Conservation (phyloP, 495 filamentous ascomycete genomes). For the Tuber umbilicatum region DNA sequence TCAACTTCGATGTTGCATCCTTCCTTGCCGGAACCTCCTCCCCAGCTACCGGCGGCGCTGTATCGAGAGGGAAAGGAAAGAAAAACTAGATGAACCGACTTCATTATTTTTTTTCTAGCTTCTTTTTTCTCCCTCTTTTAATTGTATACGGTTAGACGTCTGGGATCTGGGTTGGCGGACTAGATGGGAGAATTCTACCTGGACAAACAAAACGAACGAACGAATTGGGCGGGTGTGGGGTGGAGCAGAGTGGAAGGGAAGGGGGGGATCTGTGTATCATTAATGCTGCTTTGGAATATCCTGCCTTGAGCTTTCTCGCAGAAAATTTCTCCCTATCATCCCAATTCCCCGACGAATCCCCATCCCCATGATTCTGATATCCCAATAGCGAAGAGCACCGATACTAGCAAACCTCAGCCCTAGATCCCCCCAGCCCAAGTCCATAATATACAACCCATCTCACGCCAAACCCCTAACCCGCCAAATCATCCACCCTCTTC, state of each 20-base stretch:
- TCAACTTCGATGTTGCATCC: slow-evolving; percentile 30
- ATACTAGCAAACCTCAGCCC: background rate
- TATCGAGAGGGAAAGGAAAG: slow-evolving; percentile 23
- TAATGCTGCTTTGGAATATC: slow-evolving; percentile 20
- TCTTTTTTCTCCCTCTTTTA: background rate
- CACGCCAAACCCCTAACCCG: slow-evolving; percentile 46
- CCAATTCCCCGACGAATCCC: background rate
- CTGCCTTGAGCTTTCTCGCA: background rate
- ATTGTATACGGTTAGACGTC: background rate
- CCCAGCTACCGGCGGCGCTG: slow-evolving; percentile 34
- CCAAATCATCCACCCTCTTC: slow-evolving; percentile 73
- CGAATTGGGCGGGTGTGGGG: background rate
- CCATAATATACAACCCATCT: slow-evolving; percentile 23
- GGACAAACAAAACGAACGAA: background rate
- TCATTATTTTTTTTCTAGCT: background rate
- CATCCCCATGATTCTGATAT: background rate
- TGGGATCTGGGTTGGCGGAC: background rate
- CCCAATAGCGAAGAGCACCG: background rate
- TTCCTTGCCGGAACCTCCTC: slow-evolving; percentile 41
- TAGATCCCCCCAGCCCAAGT: background rate
- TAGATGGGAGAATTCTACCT: slow-evolving; percentile 1
- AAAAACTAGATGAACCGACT: slow-evolving; percentile 18
- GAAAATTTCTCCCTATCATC: background rate
- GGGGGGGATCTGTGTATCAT: slow-evolving; percentile 18
- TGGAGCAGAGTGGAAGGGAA: slow-evolving; percentile 11